Percentiles rank a stretch among this genome's conserved stretches.
These are phyloP conservation scores for Macrophomina phaseolina DNA, from an alignment of 2,329 filamentous ascomycete species.

Conservation along the genomic window DNA sequence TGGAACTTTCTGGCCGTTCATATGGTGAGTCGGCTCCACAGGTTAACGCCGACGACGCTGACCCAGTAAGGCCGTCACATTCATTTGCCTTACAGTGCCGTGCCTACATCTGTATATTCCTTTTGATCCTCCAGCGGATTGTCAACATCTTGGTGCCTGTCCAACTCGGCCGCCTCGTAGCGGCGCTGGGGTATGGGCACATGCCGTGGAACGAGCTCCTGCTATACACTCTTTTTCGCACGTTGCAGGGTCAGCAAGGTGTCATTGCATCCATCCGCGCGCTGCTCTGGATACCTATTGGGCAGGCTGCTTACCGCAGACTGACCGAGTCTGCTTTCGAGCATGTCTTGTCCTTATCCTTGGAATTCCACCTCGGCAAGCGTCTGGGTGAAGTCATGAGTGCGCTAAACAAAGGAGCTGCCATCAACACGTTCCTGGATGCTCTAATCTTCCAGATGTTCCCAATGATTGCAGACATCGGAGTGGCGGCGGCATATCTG, in stretches of 20 bases:
- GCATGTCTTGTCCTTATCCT: conserved; percentile 54
- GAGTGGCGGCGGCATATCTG: conserved; percentile 65
- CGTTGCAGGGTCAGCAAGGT: conserved; percentile 55
- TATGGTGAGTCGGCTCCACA: conserved; percentile 44
- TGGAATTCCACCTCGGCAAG: conserved; percentile 60
- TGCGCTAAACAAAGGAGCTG: conserved; percentile 55
- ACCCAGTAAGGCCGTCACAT: conserved; percentile 49
- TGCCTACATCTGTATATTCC: conserved; percentile 49
- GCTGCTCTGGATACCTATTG: conserved; percentile 57
- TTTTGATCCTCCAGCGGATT: conserved; percentile 51
- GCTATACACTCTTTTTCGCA: conserved; percentile 53
- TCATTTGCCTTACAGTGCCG: conserved; percentile 49
- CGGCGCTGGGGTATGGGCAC: conserved; percentile 48
- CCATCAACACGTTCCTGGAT: conserved; percentile 61
- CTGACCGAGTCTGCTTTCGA: conserved; percentile 55
- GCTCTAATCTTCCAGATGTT: conserved; percentile 63
- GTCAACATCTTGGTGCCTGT: conserved; percentile 54
- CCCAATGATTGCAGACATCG: conserved; percentile 66
- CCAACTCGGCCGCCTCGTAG: conserved; percentile 51
- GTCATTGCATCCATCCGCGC: conserved; percentile 50
- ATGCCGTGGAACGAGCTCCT: conserved; percentile 52
- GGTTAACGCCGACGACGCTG: conserved; percentile 23
- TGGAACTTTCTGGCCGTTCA: conserved; percentile 52
- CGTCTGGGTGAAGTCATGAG: conserved; percentile 59
- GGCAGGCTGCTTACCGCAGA: conserved; percentile 52